phyloP scores from a whole-genome alignment of 2,329 filamentous ascomycete species.

The Rutstroemia sydowiana region DNA sequence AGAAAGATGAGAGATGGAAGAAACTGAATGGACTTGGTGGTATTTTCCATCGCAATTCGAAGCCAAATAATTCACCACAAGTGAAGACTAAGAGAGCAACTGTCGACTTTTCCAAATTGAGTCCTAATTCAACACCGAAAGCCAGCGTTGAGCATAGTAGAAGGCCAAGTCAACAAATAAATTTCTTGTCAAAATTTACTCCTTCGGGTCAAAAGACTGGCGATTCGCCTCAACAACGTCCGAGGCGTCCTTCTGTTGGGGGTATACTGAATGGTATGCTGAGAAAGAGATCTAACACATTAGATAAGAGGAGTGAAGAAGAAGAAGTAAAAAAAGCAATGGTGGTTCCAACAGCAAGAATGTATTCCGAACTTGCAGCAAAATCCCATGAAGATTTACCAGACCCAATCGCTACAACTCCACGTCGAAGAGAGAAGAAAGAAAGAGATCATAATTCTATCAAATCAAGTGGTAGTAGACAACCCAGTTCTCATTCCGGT shows the following conservation, averaged over 20 bases:
- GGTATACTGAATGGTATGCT: constrained; percentile 24
- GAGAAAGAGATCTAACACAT: constrained; percentile 18
- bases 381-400: neutral
- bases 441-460: neutral
- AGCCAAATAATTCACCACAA: neutral
- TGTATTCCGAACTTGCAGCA: constrained; percentile 22
- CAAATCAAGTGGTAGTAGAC: neutral
- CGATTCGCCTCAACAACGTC: neutral
- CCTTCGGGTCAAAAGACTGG: constrained; percentile 2
- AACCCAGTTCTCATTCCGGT: neutral
- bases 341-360: constrained; percentile 16
- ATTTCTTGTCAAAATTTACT: constrained; percentile 8
- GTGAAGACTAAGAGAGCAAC: constrained; percentile 6
- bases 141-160: neutral
- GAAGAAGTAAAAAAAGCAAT: neutral
- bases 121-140: neutral
- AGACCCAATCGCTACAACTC: neutral
- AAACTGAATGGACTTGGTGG: constrained; percentile 1
- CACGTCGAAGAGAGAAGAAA: neutral
- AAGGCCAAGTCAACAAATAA: constrained; percentile 6
- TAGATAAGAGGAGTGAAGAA: constrained; percentile 10
- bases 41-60: neutral
- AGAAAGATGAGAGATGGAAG: constrained; percentile 1
- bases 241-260: constrained; percentile 21
- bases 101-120: neutral